A percentile compares a stretch with the other conserved stretches of the same genome.
phyloP scores from a whole-genome alignment of 2,329 filamentous ascomycete genomes.

The Aphanocladium album region DNA sequence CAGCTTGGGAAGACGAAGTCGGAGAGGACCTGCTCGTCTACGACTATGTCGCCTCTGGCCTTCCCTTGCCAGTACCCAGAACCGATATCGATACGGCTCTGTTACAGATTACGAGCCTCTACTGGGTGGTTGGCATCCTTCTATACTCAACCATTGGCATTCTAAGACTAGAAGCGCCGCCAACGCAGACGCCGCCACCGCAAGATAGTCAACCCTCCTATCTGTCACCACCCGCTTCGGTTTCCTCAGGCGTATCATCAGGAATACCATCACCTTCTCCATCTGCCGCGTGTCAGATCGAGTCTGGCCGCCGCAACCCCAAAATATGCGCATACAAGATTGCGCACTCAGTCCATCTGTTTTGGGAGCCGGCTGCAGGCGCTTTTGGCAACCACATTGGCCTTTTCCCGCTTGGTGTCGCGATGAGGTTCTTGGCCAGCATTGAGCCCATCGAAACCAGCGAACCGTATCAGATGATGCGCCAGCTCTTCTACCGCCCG shows the following conservation, averaged over 20 bases:
- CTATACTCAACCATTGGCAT: constrained; percentile 5
- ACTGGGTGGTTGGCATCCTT: neutral
- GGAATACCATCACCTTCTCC: neutral
- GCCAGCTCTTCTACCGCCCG: constrained; percentile 13
- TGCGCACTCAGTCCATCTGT: constrained; percentile 14
- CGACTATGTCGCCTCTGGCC: neutral
- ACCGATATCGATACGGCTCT: constrained; percentile 3
- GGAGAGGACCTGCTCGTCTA: neutral
- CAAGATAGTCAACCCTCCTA: neutral
- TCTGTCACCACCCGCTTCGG: neutral
- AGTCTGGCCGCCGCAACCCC: neutral
- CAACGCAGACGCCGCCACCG: neutral
- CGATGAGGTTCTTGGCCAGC: constrained; percentile 14
- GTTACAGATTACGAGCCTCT: constrained; percentile 2
- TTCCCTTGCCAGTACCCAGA: neutral
- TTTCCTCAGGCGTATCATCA: neutral
- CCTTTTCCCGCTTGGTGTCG: constrained; percentile 15
- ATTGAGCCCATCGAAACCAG: constrained; percentile 14
- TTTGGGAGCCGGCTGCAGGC: constrained; percentile 14
- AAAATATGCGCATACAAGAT: constrained; percentile 16
- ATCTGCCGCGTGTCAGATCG: neutral
- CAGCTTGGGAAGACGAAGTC: constrained; percentile 1
- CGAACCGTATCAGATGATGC: constrained; percentile 12
- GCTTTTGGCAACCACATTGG: constrained; percentile 11
- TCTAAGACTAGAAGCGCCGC: neutral